These are phyloP conservation scores for Blastomyces gilchristii DNA, from an alignment of 2,329 filamentous ascomycete genomes.

Conservation along the genomic window DNA sequence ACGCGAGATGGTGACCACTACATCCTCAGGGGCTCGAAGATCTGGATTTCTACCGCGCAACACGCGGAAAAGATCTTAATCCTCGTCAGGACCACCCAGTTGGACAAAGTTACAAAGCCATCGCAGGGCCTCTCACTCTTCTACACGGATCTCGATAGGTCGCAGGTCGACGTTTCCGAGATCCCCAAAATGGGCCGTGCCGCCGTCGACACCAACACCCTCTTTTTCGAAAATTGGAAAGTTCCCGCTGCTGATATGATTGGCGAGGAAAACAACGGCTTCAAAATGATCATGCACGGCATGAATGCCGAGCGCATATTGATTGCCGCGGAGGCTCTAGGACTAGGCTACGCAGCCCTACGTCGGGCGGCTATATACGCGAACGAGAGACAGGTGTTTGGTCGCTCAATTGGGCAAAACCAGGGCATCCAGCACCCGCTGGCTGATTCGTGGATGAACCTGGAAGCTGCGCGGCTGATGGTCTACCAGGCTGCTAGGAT, in stretches of 20 bases:
- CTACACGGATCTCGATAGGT: slow-evolving; percentile 35
- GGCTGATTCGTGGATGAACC: slow-evolving; percentile 49
- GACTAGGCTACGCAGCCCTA: slow-evolving; percentile 37
- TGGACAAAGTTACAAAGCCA: slow-evolving; percentile 34
- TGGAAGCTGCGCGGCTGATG: slow-evolving; percentile 50
- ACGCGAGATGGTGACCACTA: slow-evolving; percentile 58
- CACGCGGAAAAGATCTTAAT: slow-evolving; percentile 37
- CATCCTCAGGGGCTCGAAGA: slow-evolving; percentile 70
- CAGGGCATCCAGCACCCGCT: slow-evolving; percentile 51
- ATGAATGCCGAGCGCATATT: slow-evolving; percentile 33
- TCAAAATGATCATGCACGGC: slow-evolving; percentile 35
- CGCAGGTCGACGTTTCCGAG: slow-evolving; percentile 32
- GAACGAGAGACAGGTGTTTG: slow-evolving; percentile 43
- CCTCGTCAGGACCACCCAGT: slow-evolving; percentile 33
- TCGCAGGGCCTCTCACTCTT: slow-evolving; percentile 38
- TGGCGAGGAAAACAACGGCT: slow-evolving; percentile 36
- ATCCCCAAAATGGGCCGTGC: slow-evolving; percentile 40
- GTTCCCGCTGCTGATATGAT: slow-evolving; percentile 33
- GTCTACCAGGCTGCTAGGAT: slow-evolving; percentile 52
- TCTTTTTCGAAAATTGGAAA: slow-evolving; percentile 38
- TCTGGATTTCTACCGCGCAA: slow-evolving; percentile 60
- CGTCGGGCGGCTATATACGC: slow-evolving; percentile 39
- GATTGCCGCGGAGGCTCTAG: slow-evolving; percentile 34
- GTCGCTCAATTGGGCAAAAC: slow-evolving; percentile 48
- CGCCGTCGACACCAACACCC: slow-evolving; percentile 36